Evolutionary conservation across 2,329 filamentous ascomycete species (phyloP).

Genomic region (Aspergillus pseudoterreus): DNA sequence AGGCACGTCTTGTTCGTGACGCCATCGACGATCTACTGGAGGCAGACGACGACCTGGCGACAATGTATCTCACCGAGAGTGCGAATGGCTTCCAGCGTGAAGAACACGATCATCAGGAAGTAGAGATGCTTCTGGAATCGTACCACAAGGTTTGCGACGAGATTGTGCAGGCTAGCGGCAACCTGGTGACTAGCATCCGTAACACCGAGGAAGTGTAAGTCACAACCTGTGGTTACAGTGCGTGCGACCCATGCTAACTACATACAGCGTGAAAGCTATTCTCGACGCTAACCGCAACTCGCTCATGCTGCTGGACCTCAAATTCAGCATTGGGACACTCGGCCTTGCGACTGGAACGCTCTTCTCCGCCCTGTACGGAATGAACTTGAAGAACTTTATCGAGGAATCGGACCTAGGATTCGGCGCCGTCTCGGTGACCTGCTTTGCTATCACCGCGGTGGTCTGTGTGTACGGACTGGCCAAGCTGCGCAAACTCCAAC

Average conservation of each 20-base stretch:
- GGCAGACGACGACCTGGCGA: conserved; percentile 88
- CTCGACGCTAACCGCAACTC: conserved; percentile 97
- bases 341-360: conserved; percentile 94
- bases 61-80: conserved; percentile 95
- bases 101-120: conserved; percentile 88
- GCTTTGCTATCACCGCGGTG: conserved; percentile 67
- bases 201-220: conserved; percentile 98
- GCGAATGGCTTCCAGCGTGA: conserved; percentile 66
- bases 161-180: conserved; percentile 92
- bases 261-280: conserved; percentile 79
- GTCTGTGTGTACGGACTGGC: conserved; percentile 80
- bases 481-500: conserved; percentile 80
- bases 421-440: conserved; percentile 66
- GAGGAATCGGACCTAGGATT: conserved; percentile 92
- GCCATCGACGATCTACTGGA: conserved; percentile 94
- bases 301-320: conserved; percentile 94
- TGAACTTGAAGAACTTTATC: conserved; percentile 98
- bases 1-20: conserved; percentile 87
- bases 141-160: conserved; percentile 98
- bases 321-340: conserved; percentile 91
- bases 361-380: conserved; percentile 96
- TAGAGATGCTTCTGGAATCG: conserved; percentile 93
- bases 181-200: conserved; percentile 87
- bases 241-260: background rate
- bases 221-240: background rate